These are phyloP conservation scores for Pythium coloratum DNA, from an alignment of 352 stramenopile species.

Conservation along the genomic window DNA sequence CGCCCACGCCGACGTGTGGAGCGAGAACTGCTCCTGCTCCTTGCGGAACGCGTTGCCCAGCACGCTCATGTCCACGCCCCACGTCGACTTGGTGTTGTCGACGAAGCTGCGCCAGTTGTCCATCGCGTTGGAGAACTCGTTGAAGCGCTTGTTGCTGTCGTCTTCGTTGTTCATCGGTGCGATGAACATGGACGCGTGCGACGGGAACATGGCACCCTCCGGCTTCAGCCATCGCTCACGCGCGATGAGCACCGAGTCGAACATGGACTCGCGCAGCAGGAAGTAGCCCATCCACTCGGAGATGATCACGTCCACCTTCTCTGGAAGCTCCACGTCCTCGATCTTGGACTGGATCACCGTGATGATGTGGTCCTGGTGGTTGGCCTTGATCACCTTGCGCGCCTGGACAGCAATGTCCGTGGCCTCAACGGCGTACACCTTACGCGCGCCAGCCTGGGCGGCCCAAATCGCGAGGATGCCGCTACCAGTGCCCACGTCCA, in stretches of 20 bases:
- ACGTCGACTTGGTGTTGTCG: conserved; percentile 92
- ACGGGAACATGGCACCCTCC: conserved; percentile 98
- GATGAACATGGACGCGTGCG: conserved; percentile 97
- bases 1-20: conserved; percentile 83
- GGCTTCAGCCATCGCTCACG: conserved; percentile 97
- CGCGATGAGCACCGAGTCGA: conserved; percentile 97
- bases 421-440: conserved; percentile 97
- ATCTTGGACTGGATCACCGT: conserved; percentile 99
- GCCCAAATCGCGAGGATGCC: conserved; percentile 99
- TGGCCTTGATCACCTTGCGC: conserved; percentile 94
- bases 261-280: conserved; percentile 98
- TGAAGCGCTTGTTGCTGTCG: conserved; percentile 84
- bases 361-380: conserved; percentile 95
- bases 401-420: conserved; percentile 98
- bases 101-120: conserved; percentile 84
- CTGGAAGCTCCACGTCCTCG: conserved; percentile 96
- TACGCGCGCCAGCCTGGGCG: conserved; percentile 96
- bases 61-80: conserved; percentile 97
- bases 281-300: conserved; percentile 99
- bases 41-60: conserved; percentile 87
- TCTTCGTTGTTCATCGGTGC: conserved; percentile 95
- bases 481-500: conserved; percentile 99
- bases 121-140: conserved; percentile 84
- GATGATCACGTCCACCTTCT: conserved; percentile 99
- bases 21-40: conserved; percentile 87